These are phyloP conservation scores for Spinacia oleracea DNA, from an alignment of 179 eudicot species.

Conservation along the genomic window DNA sequence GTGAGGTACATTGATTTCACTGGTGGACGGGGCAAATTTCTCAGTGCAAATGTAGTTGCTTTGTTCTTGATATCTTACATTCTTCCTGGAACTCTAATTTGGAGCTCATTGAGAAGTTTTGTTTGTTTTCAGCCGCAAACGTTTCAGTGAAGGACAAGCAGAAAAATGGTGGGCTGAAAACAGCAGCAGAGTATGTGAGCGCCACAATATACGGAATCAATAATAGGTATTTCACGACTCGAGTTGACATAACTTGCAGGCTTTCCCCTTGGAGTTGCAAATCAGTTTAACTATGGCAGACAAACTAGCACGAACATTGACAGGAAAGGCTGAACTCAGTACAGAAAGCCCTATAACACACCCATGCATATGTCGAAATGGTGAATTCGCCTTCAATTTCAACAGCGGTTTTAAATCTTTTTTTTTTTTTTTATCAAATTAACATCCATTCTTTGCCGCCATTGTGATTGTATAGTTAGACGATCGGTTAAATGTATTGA, in stretches of 20 bases:
- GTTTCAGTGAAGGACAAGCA: conserved; percentile 84
- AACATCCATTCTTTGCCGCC: conserved; percentile 22
- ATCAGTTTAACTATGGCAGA: neutral
- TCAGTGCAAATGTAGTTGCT: neutral
- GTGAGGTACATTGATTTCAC: neutral
- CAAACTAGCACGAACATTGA: neutral
- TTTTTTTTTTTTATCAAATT: neutral
- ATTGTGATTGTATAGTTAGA: conserved; percentile 34
- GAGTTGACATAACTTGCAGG: neutral
- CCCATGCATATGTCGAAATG: neutral
- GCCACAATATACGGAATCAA: conserved; percentile 52
- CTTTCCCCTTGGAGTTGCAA: neutral
- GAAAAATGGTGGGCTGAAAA: conserved; percentile 95
- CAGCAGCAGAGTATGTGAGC: conserved; percentile 56
- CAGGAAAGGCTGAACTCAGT: neutral
- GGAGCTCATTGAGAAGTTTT: neutral
- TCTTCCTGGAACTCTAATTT: neutral
- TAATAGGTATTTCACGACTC: conserved; percentile 20
- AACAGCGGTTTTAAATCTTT: neutral
- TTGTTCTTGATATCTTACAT: neutral
- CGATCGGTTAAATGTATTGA: conserved; percentile 15
- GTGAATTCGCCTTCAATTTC: conserved; percentile 1
- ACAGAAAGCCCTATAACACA: neutral
- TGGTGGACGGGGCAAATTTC: neutral
- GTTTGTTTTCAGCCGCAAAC: conserved; percentile 61